Evolutionary conservation across 2,329 filamentous ascomycete species (phyloP).

Genomic region (Fusarium sp.): DNA sequence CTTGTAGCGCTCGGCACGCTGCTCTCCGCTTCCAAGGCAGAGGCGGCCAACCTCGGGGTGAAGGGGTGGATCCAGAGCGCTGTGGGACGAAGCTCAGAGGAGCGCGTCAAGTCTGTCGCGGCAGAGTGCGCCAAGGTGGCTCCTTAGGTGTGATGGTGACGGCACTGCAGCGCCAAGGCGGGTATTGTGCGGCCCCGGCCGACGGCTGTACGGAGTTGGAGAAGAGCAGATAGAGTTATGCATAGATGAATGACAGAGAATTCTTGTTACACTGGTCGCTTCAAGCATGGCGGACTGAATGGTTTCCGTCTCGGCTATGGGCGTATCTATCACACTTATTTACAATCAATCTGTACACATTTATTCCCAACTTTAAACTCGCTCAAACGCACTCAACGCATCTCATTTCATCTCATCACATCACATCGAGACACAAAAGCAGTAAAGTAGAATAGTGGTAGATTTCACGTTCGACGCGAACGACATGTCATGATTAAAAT

Average conservation of each 20-base stretch:
- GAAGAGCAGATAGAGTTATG: slow-evolving; percentile 18
- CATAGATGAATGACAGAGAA: slow-evolving; percentile 18
- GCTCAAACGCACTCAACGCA: neutral
- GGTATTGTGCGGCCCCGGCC: slow-evolving; percentile 5
- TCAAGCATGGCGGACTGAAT: neutral
- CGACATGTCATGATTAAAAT: slow-evolving; percentile 6
- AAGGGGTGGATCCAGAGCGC: slow-evolving; percentile 54
- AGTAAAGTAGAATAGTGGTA: neutral
- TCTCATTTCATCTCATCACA: neutral
- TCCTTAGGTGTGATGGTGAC: slow-evolving; percentile 21
- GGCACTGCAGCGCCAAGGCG: slow-evolving; percentile 25
- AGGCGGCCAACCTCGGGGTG: slow-evolving; percentile 55
- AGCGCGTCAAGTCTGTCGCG: slow-evolving; percentile 53
- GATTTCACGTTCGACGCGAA: neutral
- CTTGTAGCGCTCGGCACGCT: slow-evolving; percentile 83
- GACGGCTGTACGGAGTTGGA: slow-evolving; percentile 13
- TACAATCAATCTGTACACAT: neutral
- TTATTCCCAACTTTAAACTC: neutral
- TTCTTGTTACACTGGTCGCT: neutral
- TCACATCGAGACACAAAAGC: neutral
- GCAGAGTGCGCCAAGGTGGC: slow-evolving; percentile 32
- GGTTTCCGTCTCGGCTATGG: neutral
- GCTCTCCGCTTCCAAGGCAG: slow-evolving; percentile 63
- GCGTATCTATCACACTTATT: no score
- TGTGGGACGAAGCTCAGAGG: slow-evolving; percentile 54